phyloP scores from a whole-genome alignment of 805 yeast species.

The Myxozyma kluyveri region DNA sequence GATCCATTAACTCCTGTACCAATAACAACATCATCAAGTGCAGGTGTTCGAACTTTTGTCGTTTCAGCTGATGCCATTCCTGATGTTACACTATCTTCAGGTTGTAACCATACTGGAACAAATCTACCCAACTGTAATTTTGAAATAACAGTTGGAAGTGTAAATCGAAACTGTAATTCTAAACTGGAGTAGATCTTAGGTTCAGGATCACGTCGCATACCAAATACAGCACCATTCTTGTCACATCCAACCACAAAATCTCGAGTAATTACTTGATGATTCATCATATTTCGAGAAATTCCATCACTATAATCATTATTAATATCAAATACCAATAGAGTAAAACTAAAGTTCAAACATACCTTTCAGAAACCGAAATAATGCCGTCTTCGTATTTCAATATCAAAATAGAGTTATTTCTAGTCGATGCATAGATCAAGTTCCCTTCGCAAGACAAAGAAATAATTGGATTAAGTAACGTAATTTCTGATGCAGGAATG shows the following conservation, averaged over 20 bases:
- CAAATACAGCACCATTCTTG: constrained; percentile 18
- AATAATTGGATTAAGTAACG: constrained; percentile 18
- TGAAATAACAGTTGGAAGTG: constrained; percentile 20
- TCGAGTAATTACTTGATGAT: constrained; percentile 2
- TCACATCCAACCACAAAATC: constrained; percentile 18
- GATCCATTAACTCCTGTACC: constrained; percentile 25
- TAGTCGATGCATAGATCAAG: constrained; percentile 17
- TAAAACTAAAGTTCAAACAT: background rate
- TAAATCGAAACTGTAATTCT: constrained; percentile 9
- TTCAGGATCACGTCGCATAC: constrained; percentile 13
- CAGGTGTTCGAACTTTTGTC: background rate
- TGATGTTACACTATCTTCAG: background rate
- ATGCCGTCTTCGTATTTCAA: constrained; percentile 1
- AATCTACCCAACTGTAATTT: constrained; percentile 16
- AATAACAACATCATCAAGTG: constrained; percentile 10
- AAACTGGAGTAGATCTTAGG: constrained; percentile 11
- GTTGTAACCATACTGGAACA: constrained; percentile 4
- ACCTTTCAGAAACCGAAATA: constrained; percentile 15
- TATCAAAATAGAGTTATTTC: constrained; percentile 15
- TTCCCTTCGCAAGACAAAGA: constrained; percentile 4
- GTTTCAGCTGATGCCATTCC: background rate
- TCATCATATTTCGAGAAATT: constrained; percentile 19
- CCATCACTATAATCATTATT: constrained; percentile 8
- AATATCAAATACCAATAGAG: background rate
- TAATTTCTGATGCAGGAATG: constrained; percentile 1